Conservation (phyloP, 2,329 filamentous ascomycete genomes). For the Microcyclospora tardicrescens region DNA sequence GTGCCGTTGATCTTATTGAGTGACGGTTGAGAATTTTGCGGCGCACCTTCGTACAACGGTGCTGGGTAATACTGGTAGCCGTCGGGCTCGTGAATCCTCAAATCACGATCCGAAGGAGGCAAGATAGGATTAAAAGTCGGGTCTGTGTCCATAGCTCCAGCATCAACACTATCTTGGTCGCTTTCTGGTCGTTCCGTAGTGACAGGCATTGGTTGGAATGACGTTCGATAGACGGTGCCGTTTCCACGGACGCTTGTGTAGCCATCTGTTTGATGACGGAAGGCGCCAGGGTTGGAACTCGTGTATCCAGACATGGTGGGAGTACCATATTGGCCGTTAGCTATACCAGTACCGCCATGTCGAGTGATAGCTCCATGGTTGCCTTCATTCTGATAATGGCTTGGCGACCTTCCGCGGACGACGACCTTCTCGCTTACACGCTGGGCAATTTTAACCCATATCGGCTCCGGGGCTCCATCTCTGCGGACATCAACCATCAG, state of each 20-base stretch:
- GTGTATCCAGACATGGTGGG: slow-evolving; percentile 8
- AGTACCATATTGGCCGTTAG: slow-evolving; percentile 29
- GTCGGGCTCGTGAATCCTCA: slow-evolving; percentile 26
- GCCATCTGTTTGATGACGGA: slow-evolving; percentile 11
- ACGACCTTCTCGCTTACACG: slow-evolving; percentile 70
- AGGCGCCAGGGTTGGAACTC: slow-evolving; percentile 19
- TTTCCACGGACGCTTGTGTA: slow-evolving; percentile 5
- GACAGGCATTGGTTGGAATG: slow-evolving; percentile 1
- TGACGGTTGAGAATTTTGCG: slow-evolving; percentile 11
- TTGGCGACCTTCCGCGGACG: slow-evolving; percentile 71
- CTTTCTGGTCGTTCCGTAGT: slow-evolving; percentile 29
- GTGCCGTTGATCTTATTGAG: neutral
- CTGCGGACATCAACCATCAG: slow-evolving; percentile 57
- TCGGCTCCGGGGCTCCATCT: slow-evolving; percentile 31
- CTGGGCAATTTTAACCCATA: slow-evolving; percentile 58
- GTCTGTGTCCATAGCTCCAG: slow-evolving; percentile 17
- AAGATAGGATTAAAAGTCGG: slow-evolving; percentile 26
- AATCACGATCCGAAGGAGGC: slow-evolving; percentile 28
- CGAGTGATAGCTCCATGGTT: slow-evolving; percentile 42
- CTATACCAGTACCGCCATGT: slow-evolving; percentile 53
- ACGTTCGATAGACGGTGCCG: neutral
- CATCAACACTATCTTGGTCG: slow-evolving; percentile 26
- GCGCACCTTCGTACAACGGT: slow-evolving; percentile 30
- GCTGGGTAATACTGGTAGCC: slow-evolving; percentile 37
- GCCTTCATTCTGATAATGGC: slow-evolving; percentile 42